Conservation (phyloP, 768 basidiomycete species). For the Lactifluus hygrophoroides region DNA sequence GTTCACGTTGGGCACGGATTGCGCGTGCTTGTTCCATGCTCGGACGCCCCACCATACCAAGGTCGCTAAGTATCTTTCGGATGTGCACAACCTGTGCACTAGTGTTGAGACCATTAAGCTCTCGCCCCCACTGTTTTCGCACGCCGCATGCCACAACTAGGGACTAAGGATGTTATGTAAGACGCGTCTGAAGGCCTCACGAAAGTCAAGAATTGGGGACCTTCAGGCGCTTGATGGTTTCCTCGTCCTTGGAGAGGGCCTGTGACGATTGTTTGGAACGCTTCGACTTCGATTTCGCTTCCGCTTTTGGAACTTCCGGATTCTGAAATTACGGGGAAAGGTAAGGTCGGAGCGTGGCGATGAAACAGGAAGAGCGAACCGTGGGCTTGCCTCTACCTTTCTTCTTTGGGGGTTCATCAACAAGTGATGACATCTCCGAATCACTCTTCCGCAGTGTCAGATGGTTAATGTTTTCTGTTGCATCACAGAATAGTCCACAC, state of each 20-base stretch:
- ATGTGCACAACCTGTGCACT: slow-evolving; percentile 59
- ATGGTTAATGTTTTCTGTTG: not conserved
- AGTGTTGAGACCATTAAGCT: slow-evolving; percentile 51
- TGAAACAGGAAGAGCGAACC: slow-evolving; percentile 21
- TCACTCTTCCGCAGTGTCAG: slow-evolving; percentile 35
- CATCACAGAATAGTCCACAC: not conserved
- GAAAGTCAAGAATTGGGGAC: slow-evolving; percentile 28
- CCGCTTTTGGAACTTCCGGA: slow-evolving; percentile 14
- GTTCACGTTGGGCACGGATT: slow-evolving; percentile 64
- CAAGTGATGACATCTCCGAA: slow-evolving; percentile 51
- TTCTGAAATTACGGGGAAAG: not conserved
- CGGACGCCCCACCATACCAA: slow-evolving; percentile 75
- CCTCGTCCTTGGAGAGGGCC: slow-evolving; percentile 51
- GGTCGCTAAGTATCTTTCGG: slow-evolving; percentile 52
- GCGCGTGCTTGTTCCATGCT: slow-evolving; percentile 75
- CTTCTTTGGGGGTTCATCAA: slow-evolving; percentile 48
- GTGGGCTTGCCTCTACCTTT: slow-evolving; percentile 31
- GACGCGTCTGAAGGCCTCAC: not conserved
- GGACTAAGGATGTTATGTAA: slow-evolving; percentile 35
- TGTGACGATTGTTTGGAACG: slow-evolving; percentile 24
- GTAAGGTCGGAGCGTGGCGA: not conserved
- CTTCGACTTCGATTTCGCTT: slow-evolving; percentile 27
- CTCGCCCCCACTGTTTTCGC: slow-evolving; percentile 68
- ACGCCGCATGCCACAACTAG: slow-evolving; percentile 68
- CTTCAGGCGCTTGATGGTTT: slow-evolving; percentile 67